Evolutionary conservation across 129 eudicot species (phyloP).

Genomic region (Gnaphalium uliginosum): DNA sequence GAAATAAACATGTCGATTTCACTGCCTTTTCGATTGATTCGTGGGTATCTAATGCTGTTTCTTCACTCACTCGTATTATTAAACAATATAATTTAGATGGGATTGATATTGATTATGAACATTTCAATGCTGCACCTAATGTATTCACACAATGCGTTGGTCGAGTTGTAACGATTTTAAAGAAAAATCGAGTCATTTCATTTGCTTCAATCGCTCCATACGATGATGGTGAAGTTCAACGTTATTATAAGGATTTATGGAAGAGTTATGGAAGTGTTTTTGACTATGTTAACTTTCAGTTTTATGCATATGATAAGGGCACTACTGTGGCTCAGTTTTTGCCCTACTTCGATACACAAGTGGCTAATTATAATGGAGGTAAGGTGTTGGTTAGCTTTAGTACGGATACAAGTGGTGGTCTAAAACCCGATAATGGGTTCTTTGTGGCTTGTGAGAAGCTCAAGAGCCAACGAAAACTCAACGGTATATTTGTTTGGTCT

Average conservation of each 20-base stretch:
- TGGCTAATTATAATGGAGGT: conserved; percentile 41
- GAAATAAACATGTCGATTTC: conserved; percentile 23
- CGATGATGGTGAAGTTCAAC: conserved; percentile 40
- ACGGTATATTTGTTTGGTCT: conserved; percentile 58
- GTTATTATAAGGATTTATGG: conserved; percentile 47
- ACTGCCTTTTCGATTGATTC: conserved; percentile 33
- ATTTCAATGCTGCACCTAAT: conserved; percentile 35
- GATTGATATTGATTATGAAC: conserved; percentile 54
- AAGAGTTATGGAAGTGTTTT: conserved; percentile 42
- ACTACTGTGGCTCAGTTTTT: conserved; percentile 46
- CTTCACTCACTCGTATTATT: conserved; percentile 43
- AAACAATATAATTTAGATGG: conserved; percentile 42
- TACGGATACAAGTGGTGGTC: conserved; percentile 43
- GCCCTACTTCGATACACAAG: conserved; percentile 32
- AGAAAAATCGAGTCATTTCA: conserved; percentile 35
- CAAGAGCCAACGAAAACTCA: conserved; percentile 31
- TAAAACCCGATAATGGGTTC: conserved; percentile 43
- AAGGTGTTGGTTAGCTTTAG: conserved; percentile 46
- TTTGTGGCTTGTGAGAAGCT: conserved; percentile 47
- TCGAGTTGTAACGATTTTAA: conserved; percentile 36
- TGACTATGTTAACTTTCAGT: conserved; percentile 52
- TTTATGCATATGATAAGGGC: conserved; percentile 43
- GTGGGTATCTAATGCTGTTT: conserved; percentile 49
- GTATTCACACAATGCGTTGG: conserved; percentile 47
- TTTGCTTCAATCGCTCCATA: conserved; percentile 61